A percentile compares a stretch with the other conserved stretches of the same genome.
phyloP scores from a whole-genome alignment of 2,329 filamentous ascomycete species.

The Erysiphe neolycopersici region DNA sequence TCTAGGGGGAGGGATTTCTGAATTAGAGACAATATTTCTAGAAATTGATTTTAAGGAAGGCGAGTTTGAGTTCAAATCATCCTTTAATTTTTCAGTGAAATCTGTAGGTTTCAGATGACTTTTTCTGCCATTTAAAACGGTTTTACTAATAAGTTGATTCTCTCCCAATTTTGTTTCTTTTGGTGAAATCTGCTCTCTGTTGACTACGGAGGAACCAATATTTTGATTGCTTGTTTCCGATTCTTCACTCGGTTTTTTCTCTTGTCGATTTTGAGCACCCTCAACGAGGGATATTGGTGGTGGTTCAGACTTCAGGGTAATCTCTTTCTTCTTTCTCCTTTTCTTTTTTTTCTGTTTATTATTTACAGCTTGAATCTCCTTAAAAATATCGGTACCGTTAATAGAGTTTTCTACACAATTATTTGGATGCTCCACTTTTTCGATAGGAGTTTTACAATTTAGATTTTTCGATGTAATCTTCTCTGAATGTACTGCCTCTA shows the following conservation, averaged over 20 bases:
- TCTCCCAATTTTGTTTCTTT: not conserved
- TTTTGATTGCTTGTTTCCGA: not conserved
- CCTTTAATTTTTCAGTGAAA: not conserved
- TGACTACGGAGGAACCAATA: not conserved
- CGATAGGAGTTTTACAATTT: too few species aligned
- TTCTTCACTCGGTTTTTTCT: not conserved
- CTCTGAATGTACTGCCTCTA: too few species aligned
- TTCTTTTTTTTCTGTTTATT: too few species aligned
- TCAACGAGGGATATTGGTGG: too few species aligned
- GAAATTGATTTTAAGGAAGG: not conserved
- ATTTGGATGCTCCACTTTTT: too few species aligned
- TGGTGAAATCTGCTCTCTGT: not conserved
- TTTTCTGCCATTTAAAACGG: not conserved
- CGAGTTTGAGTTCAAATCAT: not conserved
- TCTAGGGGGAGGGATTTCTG: not conserved
- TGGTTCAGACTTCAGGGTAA: too few species aligned
- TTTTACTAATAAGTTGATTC: not conserved
- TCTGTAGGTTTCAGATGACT: not conserved
- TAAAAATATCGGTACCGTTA: too few species aligned
- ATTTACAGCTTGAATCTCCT: too few species aligned
- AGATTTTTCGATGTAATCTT: too few species aligned
- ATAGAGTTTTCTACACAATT: too few species aligned
- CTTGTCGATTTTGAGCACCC: too few species aligned
- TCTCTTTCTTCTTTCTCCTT: too few species aligned
- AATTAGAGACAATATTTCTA: not conserved